Evolutionary conservation across 1,284 basidiomycete species (phyloP).

Genomic region (Tylopilus sp.): DNA sequence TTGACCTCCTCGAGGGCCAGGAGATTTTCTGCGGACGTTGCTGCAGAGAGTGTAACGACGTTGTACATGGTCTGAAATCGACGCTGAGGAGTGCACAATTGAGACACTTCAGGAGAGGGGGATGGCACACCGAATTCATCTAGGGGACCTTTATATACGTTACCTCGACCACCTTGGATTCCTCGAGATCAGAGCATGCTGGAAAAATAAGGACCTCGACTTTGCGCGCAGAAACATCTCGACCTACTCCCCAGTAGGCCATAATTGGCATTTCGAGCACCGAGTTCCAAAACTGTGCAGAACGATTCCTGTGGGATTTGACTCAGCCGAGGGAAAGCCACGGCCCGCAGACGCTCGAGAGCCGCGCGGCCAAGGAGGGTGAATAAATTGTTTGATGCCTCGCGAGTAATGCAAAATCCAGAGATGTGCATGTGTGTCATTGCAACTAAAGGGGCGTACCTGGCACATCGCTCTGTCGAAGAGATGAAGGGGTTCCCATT

Average conservation of each 20-base stretch:
- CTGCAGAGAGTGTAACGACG: constrained; percentile 43
- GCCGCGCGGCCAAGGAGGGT: constrained; percentile 14
- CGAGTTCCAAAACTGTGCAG: constrained; percentile 21
- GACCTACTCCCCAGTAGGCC: constrained; percentile 20
- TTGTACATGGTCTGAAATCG: constrained; percentile 34
- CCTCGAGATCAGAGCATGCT: constrained; percentile 19
- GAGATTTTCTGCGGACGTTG: constrained; percentile 48
- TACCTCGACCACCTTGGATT: not conserved
- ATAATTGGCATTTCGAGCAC: constrained; percentile 24
- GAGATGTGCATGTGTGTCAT: constrained; percentile 9
- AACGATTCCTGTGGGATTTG: constrained; percentile 24
- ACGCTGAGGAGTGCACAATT: constrained; percentile 3
- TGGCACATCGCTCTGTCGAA: constrained; percentile 3
- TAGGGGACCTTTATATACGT: constrained; percentile 25
- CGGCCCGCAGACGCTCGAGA: constrained; percentile 25
- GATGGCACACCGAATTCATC: constrained; percentile 14
- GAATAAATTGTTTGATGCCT: constrained; percentile 18
- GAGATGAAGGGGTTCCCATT: constrained; percentile 19
- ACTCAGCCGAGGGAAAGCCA: constrained; percentile 25
- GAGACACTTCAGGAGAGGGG: constrained; percentile 10
- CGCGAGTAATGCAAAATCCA: constrained; percentile 11
- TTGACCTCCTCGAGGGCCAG: constrained; percentile 53
- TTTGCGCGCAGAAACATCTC: constrained; percentile 17
- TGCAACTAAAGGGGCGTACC: constrained; percentile 16
- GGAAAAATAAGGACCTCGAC: constrained; percentile 8